phyloP scores from a whole-genome alignment of 352 stramenopile species.

The Aphanomyces invadans region DNA sequence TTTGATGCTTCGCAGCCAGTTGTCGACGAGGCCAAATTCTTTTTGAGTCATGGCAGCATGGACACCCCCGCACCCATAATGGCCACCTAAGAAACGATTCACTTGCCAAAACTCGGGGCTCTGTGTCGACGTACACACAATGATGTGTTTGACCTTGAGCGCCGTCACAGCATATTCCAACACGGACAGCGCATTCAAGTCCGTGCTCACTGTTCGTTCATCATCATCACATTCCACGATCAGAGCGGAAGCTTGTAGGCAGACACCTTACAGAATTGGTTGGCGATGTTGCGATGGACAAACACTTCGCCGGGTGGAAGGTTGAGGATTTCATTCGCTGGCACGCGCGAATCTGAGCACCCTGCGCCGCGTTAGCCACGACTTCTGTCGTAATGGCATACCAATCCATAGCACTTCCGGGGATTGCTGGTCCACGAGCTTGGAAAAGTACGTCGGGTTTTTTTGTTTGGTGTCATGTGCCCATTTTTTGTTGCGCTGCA shows the following conservation, averaged over 20 bases:
- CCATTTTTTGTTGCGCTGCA: conserved; percentile 59
- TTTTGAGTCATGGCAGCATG: conserved; percentile 74
- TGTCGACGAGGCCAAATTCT: conserved; percentile 75
- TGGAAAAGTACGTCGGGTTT: conserved; percentile 75
- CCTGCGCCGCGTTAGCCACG: conserved; percentile 16
- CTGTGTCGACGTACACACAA: conserved; percentile 52
- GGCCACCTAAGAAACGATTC: too few relatives aligned
- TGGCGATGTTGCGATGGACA: conserved; percentile 87
- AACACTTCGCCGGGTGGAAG: conserved; percentile 81
- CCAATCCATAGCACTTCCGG: conserved; percentile 87
- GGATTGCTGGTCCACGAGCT: conserved; percentile 64
- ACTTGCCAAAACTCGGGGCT: too few relatives aligned
- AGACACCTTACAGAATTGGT: conserved; percentile 29
- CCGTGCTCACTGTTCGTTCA: conserved; percentile 50
- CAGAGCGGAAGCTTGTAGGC: not conserved
- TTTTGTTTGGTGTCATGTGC: conserved; percentile 59
- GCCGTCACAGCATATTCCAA: conserved; percentile 81
- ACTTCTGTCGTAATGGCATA: not conserved
- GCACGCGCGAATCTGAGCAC: conserved; percentile 84
- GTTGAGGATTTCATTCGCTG: conserved; percentile 81
- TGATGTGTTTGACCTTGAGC: conserved; percentile 88
- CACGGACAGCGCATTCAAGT: conserved; percentile 64
- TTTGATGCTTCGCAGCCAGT: conserved; percentile 88
- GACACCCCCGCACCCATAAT: conserved; percentile 89
- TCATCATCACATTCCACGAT: not conserved